A percentile compares a stretch with the other conserved stretches of the same genome.
Evolutionary conservation across 495 filamentous ascomycete genomes (phyloP).

Genomic region (Penicillium cosmopolitanum): DNA sequence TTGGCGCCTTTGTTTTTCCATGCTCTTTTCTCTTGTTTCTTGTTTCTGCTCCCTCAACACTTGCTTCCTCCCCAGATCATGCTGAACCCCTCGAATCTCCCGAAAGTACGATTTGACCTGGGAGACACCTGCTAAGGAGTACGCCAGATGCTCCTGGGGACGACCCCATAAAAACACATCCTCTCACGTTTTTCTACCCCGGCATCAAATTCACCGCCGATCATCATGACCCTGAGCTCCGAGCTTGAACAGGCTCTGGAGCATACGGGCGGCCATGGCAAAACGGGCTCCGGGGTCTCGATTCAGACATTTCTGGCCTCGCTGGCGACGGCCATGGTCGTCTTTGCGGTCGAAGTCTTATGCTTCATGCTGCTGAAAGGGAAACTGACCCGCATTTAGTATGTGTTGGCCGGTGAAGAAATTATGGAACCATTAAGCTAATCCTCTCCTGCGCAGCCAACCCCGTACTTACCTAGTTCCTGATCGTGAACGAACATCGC

Average conservation of each 20-base stretch:
- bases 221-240: constrained; percentile 36
- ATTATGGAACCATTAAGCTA: constrained; percentile 4
- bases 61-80: not conserved
- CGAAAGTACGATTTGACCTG: not conserved
- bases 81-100: not conserved
- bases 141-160: not conserved
- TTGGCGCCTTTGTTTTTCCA: constrained; percentile 24
- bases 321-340: constrained; percentile 65
- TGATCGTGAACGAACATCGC: constrained; percentile 76
- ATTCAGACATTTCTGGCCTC: constrained; percentile 73
- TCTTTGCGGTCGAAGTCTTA: constrained; percentile 78
- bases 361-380: constrained; percentile 78
- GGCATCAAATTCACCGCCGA: constrained; percentile 4
- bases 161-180: not conserved
- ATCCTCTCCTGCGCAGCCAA: constrained; percentile 52
- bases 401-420: constrained; percentile 32
- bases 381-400: constrained; percentile 86
- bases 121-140: constrained; percentile 5
- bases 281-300: constrained; percentile 50
- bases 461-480: constrained; percentile 92
- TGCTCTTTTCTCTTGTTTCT: constrained; percentile 10
- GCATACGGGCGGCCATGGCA: constrained; percentile 42
- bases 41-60: constrained; percentile 2
- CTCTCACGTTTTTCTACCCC: not conserved
- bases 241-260: constrained; percentile 43